Conservation (phyloP, 306 rosid genomes). For the Begonia peltatifolia region DNA sequence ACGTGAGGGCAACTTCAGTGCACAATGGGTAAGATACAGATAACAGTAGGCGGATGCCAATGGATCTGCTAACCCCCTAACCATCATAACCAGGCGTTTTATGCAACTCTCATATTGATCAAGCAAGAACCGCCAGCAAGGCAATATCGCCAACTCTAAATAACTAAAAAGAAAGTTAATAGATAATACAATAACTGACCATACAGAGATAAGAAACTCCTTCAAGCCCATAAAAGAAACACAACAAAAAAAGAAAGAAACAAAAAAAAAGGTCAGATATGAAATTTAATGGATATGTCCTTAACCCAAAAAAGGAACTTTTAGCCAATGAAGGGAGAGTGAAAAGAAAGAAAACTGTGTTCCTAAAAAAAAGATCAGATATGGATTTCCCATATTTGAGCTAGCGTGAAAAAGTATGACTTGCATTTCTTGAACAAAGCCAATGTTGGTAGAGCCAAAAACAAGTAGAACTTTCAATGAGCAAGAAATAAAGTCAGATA, state of each 20-base stretch:
- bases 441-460: neutral
- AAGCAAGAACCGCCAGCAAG: conserved; percentile 73
- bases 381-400: too few relatives aligned
- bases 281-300: too few relatives aligned
- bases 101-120: conserved; percentile 49
- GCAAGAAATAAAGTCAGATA: conserved; percentile 8
- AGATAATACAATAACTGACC: conserved; percentile 3
- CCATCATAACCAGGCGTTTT: conserved; percentile 74
- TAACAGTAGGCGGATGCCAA: conserved; percentile 81
- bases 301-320: too few relatives aligned
- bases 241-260: too few relatives aligned
- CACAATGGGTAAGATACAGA: conserved; percentile 58
- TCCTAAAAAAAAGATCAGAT: too few relatives aligned
- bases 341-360: too few relatives aligned
- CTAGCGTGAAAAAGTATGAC: too few relatives aligned
- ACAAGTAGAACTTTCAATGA: neutral
- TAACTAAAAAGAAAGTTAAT: conserved; percentile 41
- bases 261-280: too few relatives aligned
- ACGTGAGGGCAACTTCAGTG: conserved; percentile 55
- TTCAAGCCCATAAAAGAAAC: neutral
- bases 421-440: too few relatives aligned
- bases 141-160: conserved; percentile 87
- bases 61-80: conserved; percentile 84
- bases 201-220: neutral
- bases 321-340: too few relatives aligned